Evolutionary conservation across 768 basidiomycete genomes (phyloP), one percentile per base, ranked within the genome.

Genomic region (Pluteus cervinus): DNA sequence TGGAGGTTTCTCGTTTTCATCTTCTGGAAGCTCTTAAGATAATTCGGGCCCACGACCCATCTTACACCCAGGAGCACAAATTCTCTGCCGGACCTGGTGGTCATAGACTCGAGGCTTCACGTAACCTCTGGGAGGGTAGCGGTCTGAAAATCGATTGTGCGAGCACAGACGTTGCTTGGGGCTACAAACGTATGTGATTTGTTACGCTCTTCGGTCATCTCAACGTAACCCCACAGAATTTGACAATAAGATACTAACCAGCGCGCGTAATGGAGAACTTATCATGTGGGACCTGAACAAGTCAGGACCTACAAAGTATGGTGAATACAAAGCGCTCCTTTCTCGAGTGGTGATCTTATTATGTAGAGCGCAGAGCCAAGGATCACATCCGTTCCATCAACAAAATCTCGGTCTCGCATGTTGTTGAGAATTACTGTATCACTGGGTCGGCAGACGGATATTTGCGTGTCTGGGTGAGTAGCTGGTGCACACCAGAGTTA

Each of bases 261-360:
- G 85, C 50, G 83, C 83, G 2, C 65, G 81, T 11, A 88, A 86
- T 45, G 86, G 86, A 1, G 86, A 88, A 37, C 70, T 89, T 24
- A 82, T 87, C 21, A 74, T 87, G 68, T 89, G 86, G 86, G 85
- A 88, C 53, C 46, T 87, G 20, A 75, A 79, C 47, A 83, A 78
- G 54, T 57, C 69, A 15, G 80, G 82, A 3, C 52, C 64, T 2
- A 72, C 74, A 28, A 88, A 87, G 60, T 84, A 75, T 48, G 85
- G 86, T 88, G 49, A 34, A 71, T 45, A 7, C 8, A 10, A 21
- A 14, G 37, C 10, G 33, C 14, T 34, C 39, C 14, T 14, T 22
- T 24, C 41, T 31, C 29, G 24, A 12, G 17, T 29, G 4, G 21
- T 29, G 5, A 35, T 32, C n/a, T 34, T 26, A 15, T 33, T 38